phyloP scores from a whole-genome alignment of 768 basidiomycete species.

The Suillus cothurnatus region DNA sequence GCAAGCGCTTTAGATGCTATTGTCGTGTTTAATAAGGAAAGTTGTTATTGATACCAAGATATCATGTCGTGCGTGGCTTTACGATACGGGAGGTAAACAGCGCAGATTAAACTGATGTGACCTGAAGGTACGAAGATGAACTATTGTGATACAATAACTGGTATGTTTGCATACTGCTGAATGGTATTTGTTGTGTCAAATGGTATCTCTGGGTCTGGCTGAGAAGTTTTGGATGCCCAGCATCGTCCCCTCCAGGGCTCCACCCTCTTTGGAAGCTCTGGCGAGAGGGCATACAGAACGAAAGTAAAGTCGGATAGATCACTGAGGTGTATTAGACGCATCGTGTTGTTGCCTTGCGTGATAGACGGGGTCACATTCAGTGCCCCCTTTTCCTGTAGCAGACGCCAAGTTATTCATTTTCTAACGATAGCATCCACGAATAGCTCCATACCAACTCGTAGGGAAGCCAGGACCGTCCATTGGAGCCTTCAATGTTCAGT shows the following conservation, averaged over 20 bases:
- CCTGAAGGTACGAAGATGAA: not conserved
- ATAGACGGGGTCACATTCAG: constrained; percentile 46
- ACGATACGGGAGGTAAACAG: not conserved
- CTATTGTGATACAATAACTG: constrained; percentile 7
- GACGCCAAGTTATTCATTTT: not conserved
- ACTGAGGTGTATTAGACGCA: constrained; percentile 54
- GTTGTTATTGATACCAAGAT: not conserved
- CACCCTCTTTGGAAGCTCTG: constrained; percentile 20
- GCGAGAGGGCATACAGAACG: constrained; percentile 42
- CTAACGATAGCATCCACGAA: not conserved
- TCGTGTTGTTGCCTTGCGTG: constrained; percentile 45
- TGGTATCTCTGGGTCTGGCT: not conserved
- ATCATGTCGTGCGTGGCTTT: not conserved
- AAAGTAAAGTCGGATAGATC: constrained; percentile 45
- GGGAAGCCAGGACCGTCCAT: constrained; percentile 46
- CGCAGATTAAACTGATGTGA: not conserved
- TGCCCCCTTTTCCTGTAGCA: constrained; percentile 30
- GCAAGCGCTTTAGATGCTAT: not conserved
- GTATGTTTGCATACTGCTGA: not conserved
- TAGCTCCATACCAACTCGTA: constrained; percentile 39
- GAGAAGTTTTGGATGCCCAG: constrained; percentile 23
- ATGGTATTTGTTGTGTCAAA: not conserved
- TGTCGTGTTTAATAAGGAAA: not conserved
- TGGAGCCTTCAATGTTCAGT: constrained; percentile 41
- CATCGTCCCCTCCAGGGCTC: constrained; percentile 22